A percentile compares a stretch with the other conserved stretches of the same genome.
phyloP scores from a whole-genome alignment of 768 basidiomycete species.

The Glaciozyma antarctica region DNA sequence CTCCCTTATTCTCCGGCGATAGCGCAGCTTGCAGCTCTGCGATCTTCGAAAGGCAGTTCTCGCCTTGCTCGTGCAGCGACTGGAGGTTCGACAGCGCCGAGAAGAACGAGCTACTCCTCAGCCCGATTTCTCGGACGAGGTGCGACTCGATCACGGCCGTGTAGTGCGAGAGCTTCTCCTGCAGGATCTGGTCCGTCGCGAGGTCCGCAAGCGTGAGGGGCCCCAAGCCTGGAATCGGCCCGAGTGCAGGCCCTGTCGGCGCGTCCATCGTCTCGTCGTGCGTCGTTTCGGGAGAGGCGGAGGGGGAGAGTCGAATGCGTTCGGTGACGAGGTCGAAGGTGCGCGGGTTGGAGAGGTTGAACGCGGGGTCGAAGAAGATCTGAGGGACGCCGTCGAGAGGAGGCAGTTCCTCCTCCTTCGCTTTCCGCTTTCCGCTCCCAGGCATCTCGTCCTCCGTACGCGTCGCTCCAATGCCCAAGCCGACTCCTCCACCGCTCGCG shows the following conservation, averaged over 20 bases:
- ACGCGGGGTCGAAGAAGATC: constrained; percentile 67
- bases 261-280: not conserved
- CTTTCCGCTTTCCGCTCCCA: not conserved
- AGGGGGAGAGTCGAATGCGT: constrained; percentile 37
- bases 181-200: constrained; percentile 52
- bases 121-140: constrained; percentile 80
- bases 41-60: constrained; percentile 68
- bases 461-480: not conserved
- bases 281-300: constrained; percentile 10
- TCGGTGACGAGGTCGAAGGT: constrained; percentile 71
- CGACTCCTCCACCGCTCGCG: not conserved
- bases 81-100: constrained; percentile 89
- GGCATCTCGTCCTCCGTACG: not conserved
- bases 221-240: constrained; percentile 14
- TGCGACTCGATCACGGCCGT: constrained; percentile 91
- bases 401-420: constrained; percentile 48
- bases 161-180: constrained; percentile 83
- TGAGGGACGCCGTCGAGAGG: constrained; percentile 65
- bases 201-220: constrained; percentile 19
- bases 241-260: constrained; percentile 13
- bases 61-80: constrained; percentile 79
- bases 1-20: constrained; percentile 51
- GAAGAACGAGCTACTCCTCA: constrained; percentile 88
- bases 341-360: constrained; percentile 69
- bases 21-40: constrained; percentile 61